phyloP scores from a whole-genome alignment of 495 filamentous ascomycete genomes.

The Trichoderma orchidacearum region DNA sequence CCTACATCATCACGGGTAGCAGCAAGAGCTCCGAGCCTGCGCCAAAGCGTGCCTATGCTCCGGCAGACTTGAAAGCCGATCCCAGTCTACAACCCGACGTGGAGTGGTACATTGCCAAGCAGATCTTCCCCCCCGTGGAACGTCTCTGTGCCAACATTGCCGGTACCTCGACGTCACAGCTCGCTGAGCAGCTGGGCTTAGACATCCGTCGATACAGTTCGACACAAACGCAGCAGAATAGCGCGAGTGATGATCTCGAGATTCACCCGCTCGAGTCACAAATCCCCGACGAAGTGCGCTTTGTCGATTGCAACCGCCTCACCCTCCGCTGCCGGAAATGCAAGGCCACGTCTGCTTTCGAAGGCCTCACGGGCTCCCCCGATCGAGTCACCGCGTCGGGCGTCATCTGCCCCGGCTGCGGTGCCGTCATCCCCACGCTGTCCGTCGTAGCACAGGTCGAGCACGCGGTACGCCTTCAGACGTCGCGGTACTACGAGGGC shows the following conservation, averaged over 20 bases:
- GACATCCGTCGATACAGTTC: slow-evolving; percentile 76
- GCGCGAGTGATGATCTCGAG: slow-evolving; percentile 42
- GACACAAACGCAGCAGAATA: slow-evolving; percentile 35
- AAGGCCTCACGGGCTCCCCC: slow-evolving; percentile 49
- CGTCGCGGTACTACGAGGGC: slow-evolving; percentile 77
- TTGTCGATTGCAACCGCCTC: slow-evolving; percentile 63
- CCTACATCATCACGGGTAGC: slow-evolving; percentile 81
- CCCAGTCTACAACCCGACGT: slow-evolving; percentile 70
- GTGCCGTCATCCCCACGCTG: slow-evolving; percentile 49
- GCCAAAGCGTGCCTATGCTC: slow-evolving; percentile 76
- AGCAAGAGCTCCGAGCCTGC: slow-evolving; percentile 57
- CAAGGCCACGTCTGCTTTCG: slow-evolving; percentile 54
- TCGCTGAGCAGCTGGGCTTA: slow-evolving; percentile 87
- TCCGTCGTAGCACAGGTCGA: slow-evolving; percentile 79
- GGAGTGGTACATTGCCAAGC: slow-evolving; percentile 95
- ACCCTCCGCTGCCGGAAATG: slow-evolving; percentile 69
- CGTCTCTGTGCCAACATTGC: slow-evolving; percentile 92
- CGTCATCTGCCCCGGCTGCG: slow-evolving; percentile 51
- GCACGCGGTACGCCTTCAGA: slow-evolving; percentile 60
- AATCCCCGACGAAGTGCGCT: slow-evolving; percentile 76
- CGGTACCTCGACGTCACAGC: slow-evolving; percentile 73
- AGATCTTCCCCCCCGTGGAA: slow-evolving; percentile 96
- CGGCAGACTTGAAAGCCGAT: slow-evolving; percentile 64
- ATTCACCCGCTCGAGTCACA: slow-evolving; percentile 88
- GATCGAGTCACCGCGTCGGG: slow-evolving; percentile 56